These are phyloP conservation scores for Umbelopsis vinacea DNA, from an alignment of 192 early-diverging fungal species.

Conservation along the genomic window DNA sequence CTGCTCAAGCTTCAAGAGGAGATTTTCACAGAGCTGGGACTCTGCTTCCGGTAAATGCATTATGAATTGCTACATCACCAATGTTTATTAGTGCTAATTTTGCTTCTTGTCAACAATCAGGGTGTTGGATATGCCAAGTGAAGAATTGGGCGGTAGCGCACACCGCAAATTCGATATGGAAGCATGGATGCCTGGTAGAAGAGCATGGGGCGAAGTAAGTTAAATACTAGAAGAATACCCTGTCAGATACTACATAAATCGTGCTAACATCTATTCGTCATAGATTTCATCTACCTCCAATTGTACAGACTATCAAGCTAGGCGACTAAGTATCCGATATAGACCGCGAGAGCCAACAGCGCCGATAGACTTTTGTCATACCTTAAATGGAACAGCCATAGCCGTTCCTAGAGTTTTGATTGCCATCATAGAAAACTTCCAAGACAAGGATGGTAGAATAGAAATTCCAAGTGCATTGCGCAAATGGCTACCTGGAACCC, in stretches of 20 bases:
- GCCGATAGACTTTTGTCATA: constrained; percentile 77
- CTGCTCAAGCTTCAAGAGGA: constrained; percentile 74
- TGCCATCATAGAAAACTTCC: constrained; percentile 85
- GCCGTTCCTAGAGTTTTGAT: constrained; percentile 90
- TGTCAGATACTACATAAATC: too few species aligned
- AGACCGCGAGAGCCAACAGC: constrained; percentile 29
- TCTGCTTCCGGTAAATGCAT: constrained; percentile 67
- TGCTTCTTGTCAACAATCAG: constrained; percentile 31
- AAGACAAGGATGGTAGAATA: constrained; percentile 71
- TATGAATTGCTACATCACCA: background rate
- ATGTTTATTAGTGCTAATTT: background rate
- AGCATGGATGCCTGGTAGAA: constrained; percentile 95
- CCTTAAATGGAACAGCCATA: constrained; percentile 91
- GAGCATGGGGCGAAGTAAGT: constrained; percentile 75
- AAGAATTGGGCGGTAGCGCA: constrained; percentile 91
- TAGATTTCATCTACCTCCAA: constrained; percentile 88
- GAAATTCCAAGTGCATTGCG: constrained; percentile 70
- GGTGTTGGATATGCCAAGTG: constrained; percentile 89
- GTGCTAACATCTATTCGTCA: background rate
- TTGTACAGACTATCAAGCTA: constrained; percentile 93
- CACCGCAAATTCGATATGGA: constrained; percentile 94
- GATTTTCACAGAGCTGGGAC: constrained; percentile 77
- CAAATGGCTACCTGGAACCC: constrained; percentile 64
- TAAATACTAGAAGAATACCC: background rate
- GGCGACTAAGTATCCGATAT: constrained; percentile 80